These are phyloP conservation scores for Arctostaphylos glauca DNA, from an alignment of 148 eudicot species.

Conservation along the genomic window DNA sequence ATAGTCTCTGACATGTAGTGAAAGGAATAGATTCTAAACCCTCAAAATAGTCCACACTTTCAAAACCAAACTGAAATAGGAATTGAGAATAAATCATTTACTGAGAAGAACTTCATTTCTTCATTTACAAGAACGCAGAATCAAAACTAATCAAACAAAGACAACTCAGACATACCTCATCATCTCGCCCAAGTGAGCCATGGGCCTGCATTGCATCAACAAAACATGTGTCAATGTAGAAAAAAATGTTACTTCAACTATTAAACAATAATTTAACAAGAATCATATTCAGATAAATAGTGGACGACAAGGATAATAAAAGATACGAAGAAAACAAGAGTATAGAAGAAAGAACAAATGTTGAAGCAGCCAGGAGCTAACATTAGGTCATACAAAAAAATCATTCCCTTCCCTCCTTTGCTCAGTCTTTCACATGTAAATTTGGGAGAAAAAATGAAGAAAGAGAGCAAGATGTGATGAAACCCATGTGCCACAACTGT, in stretches of 20 bases:
- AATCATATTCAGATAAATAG: background rate
- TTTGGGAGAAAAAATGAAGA: too few species aligned
- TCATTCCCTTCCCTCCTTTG: background rate
- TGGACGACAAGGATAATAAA: background rate
- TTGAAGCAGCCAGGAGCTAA: background rate
- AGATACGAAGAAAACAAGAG: background rate
- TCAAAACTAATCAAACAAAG: slow-evolving; percentile 2
- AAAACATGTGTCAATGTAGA: slow-evolving; percentile 5
- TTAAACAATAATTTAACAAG: background rate
- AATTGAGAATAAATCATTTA: background rate
- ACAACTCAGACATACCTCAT: slow-evolving; percentile 59
- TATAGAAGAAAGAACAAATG: background rate
- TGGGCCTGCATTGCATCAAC: slow-evolving; percentile 56
- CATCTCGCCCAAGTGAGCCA: slow-evolving; percentile 85
- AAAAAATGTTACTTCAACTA: slow-evolving; percentile 1
- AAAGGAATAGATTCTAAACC: background rate
- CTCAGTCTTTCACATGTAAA: too few species aligned
- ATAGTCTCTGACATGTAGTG: background rate
- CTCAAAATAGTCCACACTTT: background rate
- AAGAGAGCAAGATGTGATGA: too few species aligned
- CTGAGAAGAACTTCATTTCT: background rate
- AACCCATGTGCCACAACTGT: too few species aligned
- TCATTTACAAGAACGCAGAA: background rate
- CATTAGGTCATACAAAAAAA: slow-evolving; percentile 2
- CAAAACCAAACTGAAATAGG: background rate